Percentiles rank a stretch among this genome's conserved stretches.
phyloP scores from a whole-genome alignment of 805 yeast species.

The Suhomyces tanzawaensis region DNA sequence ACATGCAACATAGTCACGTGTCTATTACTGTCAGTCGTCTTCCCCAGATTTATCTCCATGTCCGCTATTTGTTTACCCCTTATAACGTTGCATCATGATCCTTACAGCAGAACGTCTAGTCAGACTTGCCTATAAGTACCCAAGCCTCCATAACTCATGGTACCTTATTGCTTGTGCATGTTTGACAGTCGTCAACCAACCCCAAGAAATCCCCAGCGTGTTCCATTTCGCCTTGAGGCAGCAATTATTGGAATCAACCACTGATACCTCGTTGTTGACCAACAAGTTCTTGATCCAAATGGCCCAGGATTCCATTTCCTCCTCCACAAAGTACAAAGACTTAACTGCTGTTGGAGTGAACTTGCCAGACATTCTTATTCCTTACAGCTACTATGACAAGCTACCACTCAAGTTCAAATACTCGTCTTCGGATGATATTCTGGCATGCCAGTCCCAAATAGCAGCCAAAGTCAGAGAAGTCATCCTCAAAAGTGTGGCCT shows the following conservation, averaged over 20 bases:
- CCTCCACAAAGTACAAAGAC: constrained; percentile 38
- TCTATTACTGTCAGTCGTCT: no score
- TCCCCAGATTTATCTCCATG: no score
- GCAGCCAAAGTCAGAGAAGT: constrained; percentile 71
- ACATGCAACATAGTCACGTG: no score
- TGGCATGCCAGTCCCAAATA: constrained; percentile 29
- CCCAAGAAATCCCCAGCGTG: constrained; percentile 73
- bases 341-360: constrained; percentile 40
- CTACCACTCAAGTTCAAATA: constrained; percentile 38
- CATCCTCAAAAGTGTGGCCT: constrained; percentile 71
- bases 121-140: constrained; percentile 51
- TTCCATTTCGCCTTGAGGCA: constrained; percentile 64
- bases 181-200: constrained; percentile 75
- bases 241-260: constrained; percentile 35
- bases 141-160: constrained; percentile 62
- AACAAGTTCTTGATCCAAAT: constrained; percentile 31
- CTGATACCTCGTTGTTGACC: constrained; percentile 28
- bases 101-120: constrained; percentile 57
- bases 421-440: constrained; percentile 32
- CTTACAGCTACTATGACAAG: constrained; percentile 35
- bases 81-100: no score
- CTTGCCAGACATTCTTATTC: constrained; percentile 42
- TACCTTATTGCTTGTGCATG: constrained; percentile 78
- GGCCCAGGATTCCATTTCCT: constrained; percentile 40
- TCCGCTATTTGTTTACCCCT: no score